These are phyloP conservation scores for Yamadazyma trypodendri DNA, from an alignment of 1,139 yeast species.

Conservation along the genomic window DNA sequence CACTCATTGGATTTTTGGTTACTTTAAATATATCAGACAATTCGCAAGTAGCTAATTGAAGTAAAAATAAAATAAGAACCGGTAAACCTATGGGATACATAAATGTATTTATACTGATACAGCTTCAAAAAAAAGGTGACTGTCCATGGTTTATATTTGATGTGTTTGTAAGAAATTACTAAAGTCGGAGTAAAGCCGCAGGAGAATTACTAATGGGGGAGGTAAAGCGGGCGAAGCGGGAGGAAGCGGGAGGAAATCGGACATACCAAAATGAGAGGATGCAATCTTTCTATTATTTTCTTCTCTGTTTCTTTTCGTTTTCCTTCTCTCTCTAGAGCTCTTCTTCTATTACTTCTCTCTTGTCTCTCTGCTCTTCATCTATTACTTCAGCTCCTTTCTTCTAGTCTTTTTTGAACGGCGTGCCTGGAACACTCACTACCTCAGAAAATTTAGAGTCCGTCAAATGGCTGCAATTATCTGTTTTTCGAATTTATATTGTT, in stretches of 20 bases:
- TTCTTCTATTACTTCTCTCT: too few relatives aligned
- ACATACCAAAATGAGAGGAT: too few relatives aligned
- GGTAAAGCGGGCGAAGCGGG: neutral
- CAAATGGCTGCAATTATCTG: neutral
- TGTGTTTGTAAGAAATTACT: conserved; percentile 5
- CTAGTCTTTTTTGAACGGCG: too few relatives aligned
- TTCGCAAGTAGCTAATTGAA: neutral
- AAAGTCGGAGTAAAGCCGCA: conserved; percentile 2
- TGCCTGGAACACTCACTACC: too few relatives aligned
- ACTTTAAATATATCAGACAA: neutral
- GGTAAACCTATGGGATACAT: neutral
- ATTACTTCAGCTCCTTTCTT: too few relatives aligned
- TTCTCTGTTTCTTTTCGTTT: too few relatives aligned
- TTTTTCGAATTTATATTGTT: too few relatives aligned
- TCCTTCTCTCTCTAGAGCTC: too few relatives aligned
- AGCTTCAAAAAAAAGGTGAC: neutral
- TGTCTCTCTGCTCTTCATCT: too few relatives aligned
- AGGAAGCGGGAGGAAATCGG: too few relatives aligned
- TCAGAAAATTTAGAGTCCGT: neutral
- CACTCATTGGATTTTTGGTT: conserved; percentile 7
- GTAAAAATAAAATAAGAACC: conserved; percentile 1
- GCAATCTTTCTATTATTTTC: too few relatives aligned
- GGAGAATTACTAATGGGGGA: neutral
- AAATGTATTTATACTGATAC: conserved; percentile 2
- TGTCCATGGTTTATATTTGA: neutral